Evolutionary conservation across 2,329 filamentous ascomycete genomes (phyloP).

Genomic region (Esteya vermicola): DNA sequence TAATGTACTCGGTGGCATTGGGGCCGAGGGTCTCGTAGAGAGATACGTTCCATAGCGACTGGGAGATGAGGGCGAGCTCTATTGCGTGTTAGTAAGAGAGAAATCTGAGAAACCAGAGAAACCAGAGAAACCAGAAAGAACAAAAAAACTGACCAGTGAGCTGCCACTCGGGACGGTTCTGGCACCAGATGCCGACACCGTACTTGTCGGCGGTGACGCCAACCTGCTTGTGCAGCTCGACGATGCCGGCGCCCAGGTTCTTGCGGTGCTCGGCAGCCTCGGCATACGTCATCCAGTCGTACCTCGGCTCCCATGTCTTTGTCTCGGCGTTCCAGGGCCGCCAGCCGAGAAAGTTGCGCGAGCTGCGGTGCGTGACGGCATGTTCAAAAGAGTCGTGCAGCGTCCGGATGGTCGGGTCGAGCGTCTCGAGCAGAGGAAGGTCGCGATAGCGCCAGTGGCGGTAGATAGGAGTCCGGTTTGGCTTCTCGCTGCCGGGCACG

Average conservation of each 20-base stretch:
- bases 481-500: conserved; percentile 58
- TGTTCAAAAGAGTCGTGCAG: conserved; percentile 71
- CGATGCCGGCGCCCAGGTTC: conserved; percentile 73
- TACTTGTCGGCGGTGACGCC: conserved; percentile 55
- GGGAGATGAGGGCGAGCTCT: conserved; percentile 80
- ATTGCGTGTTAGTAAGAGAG: not conserved
- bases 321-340: conserved; percentile 64
- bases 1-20: conserved; percentile 85
- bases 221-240: conserved; percentile 62
- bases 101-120: conserved; percentile 1
- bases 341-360: conserved; percentile 62
- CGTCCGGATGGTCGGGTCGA: conserved; percentile 58
- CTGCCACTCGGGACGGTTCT: conserved; percentile 83
- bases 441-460: conserved; percentile 69
- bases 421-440: conserved; percentile 52
- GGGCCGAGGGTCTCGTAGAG: conserved; percentile 93
- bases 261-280: conserved; percentile 66
- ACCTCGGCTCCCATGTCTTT: conserved; percentile 60
- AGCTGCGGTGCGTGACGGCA: conserved; percentile 46
- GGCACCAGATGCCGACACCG: conserved; percentile 72
- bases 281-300: conserved; percentile 70
- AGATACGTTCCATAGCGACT: conserved; percentile 78
- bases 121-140: too few species aligned
- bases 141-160: conserved; percentile 45
- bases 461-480: conserved; percentile 64